A percentile compares a stretch with the other conserved stretches of the same genome.
Conservation (phyloP, 2,329 filamentous ascomycete genomes). For the Neofusicoccum sp. region DNA sequence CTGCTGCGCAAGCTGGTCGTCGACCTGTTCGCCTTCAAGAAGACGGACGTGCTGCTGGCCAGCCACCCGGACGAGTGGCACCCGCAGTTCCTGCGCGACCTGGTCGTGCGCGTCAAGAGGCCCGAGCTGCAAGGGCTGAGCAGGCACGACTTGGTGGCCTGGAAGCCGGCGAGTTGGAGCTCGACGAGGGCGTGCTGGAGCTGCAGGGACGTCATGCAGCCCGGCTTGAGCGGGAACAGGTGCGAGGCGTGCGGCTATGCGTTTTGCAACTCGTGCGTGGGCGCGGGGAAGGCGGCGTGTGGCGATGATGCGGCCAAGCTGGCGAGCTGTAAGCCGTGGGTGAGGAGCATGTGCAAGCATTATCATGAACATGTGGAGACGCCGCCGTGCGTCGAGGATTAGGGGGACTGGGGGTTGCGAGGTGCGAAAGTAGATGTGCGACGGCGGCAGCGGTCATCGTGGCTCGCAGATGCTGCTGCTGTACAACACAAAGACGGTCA, state of each 20-base stretch:
- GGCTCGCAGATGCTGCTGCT: not conserved
- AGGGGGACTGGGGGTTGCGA: not conserved
- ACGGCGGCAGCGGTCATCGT: not conserved
- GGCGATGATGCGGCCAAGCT: slow-evolving; percentile 24
- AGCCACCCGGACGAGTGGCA: slow-evolving; percentile 53
- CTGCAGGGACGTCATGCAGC: slow-evolving; percentile 44
- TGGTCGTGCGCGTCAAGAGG: slow-evolving; percentile 50
- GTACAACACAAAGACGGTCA: not conserved
- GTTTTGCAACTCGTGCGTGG: slow-evolving; percentile 46
- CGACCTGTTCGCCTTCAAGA: slow-evolving; percentile 57
- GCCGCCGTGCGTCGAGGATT: slow-evolving; percentile 32
- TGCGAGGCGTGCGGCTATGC: slow-evolving; percentile 46
- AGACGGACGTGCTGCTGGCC: slow-evolving; percentile 52
- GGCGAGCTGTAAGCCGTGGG: slow-evolving; percentile 43
- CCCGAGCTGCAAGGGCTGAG: slow-evolving; percentile 46
- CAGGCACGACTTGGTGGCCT: slow-evolving; percentile 45
- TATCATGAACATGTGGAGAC: slow-evolving; percentile 44
- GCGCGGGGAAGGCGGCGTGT: slow-evolving; percentile 30
- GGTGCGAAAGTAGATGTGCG: not conserved
- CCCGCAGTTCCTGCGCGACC: slow-evolving; percentile 50
- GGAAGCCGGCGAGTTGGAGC: slow-evolving; percentile 39
- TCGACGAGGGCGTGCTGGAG: slow-evolving; percentile 40
- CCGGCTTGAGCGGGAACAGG: slow-evolving; percentile 37
- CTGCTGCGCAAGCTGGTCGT: slow-evolving; percentile 47
- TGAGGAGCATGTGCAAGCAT: slow-evolving; percentile 36